Evolutionary conservation across 441 rosid genomes (phyloP).

Genomic region (Capsella rubella): DNA sequence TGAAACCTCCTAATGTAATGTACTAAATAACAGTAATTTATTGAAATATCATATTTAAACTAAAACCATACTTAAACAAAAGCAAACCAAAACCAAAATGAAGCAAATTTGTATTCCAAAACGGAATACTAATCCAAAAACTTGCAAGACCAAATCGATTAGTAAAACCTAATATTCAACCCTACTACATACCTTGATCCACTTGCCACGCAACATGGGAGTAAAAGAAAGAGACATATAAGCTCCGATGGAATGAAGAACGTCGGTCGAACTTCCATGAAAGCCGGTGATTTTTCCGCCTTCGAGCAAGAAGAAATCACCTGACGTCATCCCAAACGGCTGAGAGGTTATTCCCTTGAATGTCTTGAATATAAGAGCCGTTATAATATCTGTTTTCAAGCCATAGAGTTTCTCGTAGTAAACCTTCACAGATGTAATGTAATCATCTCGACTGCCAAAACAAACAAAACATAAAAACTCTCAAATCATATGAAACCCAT

Average conservation of each 20-base stretch:
- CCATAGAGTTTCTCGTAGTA: constrained; percentile 22
- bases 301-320: constrained; percentile 19
- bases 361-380: constrained; percentile 38
- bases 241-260: constrained; percentile 36
- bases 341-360: constrained; percentile 39
- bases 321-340: constrained; percentile 23
- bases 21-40: not conserved
- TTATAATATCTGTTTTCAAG: constrained; percentile 1
- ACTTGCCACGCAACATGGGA: constrained; percentile 36
- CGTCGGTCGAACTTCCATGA: constrained; percentile 31
- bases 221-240: constrained; percentile 21
- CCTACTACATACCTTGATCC: constrained; percentile 32
- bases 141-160: not conserved
- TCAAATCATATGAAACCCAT: not conserved
- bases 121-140: not conserved
- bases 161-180: not conserved
- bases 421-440: constrained; percentile 36
- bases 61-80: not conserved
- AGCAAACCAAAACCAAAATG: not conserved
- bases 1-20: not conserved
- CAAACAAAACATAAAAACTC: not conserved
- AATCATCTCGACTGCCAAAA: constrained; percentile 28
- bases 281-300: constrained; percentile 36
- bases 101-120: not conserved
- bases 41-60: no score